Evolutionary conservation across 2,329 filamentous ascomycete genomes (phyloP), one percentile per base, ranked within the genome.

Genomic region (Aspergillus japonicus): DNA sequence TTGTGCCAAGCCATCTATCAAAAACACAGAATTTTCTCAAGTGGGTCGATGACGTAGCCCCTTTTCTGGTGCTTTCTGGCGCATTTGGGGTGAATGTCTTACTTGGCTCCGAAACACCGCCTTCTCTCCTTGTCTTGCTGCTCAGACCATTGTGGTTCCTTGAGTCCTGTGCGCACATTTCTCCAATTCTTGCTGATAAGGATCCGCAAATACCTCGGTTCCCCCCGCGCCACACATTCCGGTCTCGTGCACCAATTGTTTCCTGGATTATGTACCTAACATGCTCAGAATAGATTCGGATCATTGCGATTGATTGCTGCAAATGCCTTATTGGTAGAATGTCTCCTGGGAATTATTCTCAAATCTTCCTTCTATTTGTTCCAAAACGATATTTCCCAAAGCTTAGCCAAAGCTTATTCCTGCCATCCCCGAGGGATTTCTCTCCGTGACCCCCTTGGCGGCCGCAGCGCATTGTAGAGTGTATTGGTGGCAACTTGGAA

Each of bases 351-450:
- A 19, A 2, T 2, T 0, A 44, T 8, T 19, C 35, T 12, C 16
- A n/a, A 7, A 10, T 29, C 31, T 11, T 23, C 19, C 29, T 50
- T 21, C 31, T 24, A 14, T 35, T 14, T 6, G 33, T 52, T n/a
- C 7, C 12, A 23, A 19, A 12, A 12, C 33, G 7, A 35, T 23
- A 33, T 8, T 12, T 23, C n/a, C 33, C 35, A 12, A 53, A 53
- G 51, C 51, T 53, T 53, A 24, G 51, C 33, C 42, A 53, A 53
- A 53, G 33, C 51, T 53, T 53, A 21, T 52, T 35, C 33, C 33
- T 16, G 14, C n/a, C 16, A 44, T 44, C 39, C 19, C 16, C 39
- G 39, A 44, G 39, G 39, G 16, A 19, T 19, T 44, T 8, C 39
- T 44, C 26, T 29, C 26, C 26, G 26, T 29, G 26, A 29, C 26